Base-by-base conservation (phyloP, 306 rosid genomes). In the Lagenaria siceraria region DNA sequence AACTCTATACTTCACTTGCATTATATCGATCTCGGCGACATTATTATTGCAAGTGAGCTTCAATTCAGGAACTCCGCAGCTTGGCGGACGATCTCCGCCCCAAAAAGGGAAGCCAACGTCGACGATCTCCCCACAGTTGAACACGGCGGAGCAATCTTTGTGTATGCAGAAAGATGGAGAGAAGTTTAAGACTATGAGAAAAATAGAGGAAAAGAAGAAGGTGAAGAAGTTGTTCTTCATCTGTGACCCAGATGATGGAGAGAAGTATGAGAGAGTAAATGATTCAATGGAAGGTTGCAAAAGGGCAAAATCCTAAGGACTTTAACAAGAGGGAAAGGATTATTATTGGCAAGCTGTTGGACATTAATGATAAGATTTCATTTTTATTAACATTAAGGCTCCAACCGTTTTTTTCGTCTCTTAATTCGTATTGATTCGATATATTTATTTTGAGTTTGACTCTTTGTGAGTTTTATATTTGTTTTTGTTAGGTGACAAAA, bases 41-140 rank as follows among this genome's bases (percentile, higher is more conserved):
- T 56, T 59, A 17, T 56, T 7, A 9, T 76, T 9, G 55, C 79
- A 76, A 17, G 19, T 58, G 79, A 76, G 79, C 31, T 76, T 76
- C 7, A 76, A 15, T 10, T 56, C 35, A 10, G 79, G 79, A 76
- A 33, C 13, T 6, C 79, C 79, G 6, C 79, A 76, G n/a, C 24
- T 29, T 0, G 42, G 5, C 8, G 79, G 79, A 15, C 79, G 66
- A 43, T 56, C 19, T 21, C 15, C 24, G 2, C 79, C 79, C 79
- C 79, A 76, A 8, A 76, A 76, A 40, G 79, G 79, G 46, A 55
- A 76, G n/a, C 53, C 68, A 3, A 40, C 22, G 35, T 7, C 22
- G 25, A 52, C 5, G 35, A 53, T 42, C 8, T 36, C 18, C 15
- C 79, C 79, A 3, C 79, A 76, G 59, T 58, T 49, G 46, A 63